Base-by-base conservation (phyloP, 129 eudicot species). In the Erigeron canadensis region DNA sequence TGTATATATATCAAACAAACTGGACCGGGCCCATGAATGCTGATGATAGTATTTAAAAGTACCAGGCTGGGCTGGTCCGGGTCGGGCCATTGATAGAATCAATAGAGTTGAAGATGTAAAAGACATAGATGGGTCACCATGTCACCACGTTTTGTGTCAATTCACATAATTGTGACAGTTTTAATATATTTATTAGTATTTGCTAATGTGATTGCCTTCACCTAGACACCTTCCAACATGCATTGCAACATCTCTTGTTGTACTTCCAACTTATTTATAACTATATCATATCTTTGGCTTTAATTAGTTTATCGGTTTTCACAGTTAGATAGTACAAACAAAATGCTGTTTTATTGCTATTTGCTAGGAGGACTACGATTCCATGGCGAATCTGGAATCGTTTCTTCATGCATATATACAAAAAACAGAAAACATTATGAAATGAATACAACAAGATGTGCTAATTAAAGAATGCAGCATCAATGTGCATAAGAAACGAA, bases 181-280 rank as follows among this genome's bases (percentile, higher is more conserved):
- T 71, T 21, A 8, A 57, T 42, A 58, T 21, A 71, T 28, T 28
- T n/a, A n/a, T 37, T 39, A 54, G 44, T 43, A 9, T n/a, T n/a
- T 12, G 23, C 59, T 59, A 22, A 71, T 72, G 77, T 59, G 59
- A 47, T 72, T 59, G 68, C 67, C 75, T 71, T 57, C 67, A 71
- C 34, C 58, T 72, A 48, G 60, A 60, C 61, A 60, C 77, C 39
- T 72, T 72, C 73, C 55, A 51, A 37, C 73, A 68, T 60, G 77
- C 39, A n/a, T 37, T 46, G 48, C 67, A 73, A 72, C 69, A 72
- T 72, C 69, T 45, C 69, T 59, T 72, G 69, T 72, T n/a, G n/a
- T n/a, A n/a, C 68, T 15, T 67, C 42, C 41, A 15, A 1, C 12
- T 34, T 21, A 34, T n/a, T 23, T 70, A 70, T 70, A 17, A 39